phyloP scores from a whole-genome alignment of 345 rosid species.

The Salix dunnii region DNA sequence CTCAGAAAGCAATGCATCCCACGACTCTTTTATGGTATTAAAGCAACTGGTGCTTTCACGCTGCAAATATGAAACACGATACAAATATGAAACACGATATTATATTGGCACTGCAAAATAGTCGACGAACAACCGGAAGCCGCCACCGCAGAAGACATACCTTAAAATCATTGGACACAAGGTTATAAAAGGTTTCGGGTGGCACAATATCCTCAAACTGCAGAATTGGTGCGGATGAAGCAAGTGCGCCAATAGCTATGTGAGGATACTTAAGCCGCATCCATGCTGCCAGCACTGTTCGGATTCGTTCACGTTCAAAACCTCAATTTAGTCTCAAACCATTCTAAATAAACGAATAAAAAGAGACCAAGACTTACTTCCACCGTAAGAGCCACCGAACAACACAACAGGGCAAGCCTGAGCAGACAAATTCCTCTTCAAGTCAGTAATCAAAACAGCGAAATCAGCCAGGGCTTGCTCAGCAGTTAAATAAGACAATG shows the following conservation, averaged over 20 bases:
- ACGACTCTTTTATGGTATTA: slow-evolving; percentile 66
- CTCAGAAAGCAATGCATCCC: slow-evolving; percentile 54
- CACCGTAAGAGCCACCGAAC: slow-evolving; percentile 97
- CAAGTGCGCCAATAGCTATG: slow-evolving; percentile 79
- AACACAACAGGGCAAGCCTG: slow-evolving; percentile 77
- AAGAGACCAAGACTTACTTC: slow-evolving; percentile 49
- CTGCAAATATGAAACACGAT: slow-evolving; percentile 25
- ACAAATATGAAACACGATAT: not conserved
- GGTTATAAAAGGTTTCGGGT: slow-evolving; percentile 72
- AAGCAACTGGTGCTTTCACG: slow-evolving; percentile 89
- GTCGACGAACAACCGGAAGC: not conserved
- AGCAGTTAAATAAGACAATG: slow-evolving; percentile 64
- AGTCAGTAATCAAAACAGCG: slow-evolving; percentile 59
- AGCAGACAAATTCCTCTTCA: slow-evolving; percentile 80
- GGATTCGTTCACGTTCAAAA: slow-evolving; percentile 13
- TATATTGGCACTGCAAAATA: too few relatives aligned
- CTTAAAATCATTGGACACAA: slow-evolving; percentile 79
- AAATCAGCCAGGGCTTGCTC: slow-evolving; percentile 97
- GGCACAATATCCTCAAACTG: slow-evolving; percentile 90
- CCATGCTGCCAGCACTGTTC: slow-evolving; percentile 97
- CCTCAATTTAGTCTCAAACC: not conserved
- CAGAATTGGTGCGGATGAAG: slow-evolving; percentile 94
- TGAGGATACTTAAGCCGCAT: slow-evolving; percentile 98
- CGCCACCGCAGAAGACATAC: slow-evolving; percentile 24
- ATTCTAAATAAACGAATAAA: not conserved